Percentiles rank a stretch among this genome's conserved stretches.
Evolutionary conservation across 2,329 filamentous ascomycete genomes (phyloP).

Genomic region (Geosmithia morbida): DNA sequence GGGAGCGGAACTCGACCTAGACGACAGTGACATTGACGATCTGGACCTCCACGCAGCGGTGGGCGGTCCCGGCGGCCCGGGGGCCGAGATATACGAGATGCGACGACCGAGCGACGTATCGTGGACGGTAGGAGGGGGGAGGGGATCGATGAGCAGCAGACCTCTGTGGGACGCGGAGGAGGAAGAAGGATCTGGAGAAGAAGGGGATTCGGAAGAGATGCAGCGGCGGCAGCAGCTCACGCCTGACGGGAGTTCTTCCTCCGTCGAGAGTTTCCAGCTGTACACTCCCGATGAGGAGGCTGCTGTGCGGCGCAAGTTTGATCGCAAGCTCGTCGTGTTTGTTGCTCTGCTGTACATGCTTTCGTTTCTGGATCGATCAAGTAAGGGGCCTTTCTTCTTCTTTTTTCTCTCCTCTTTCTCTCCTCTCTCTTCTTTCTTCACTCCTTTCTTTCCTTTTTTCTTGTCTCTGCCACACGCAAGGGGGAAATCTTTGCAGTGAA

Average conservation of each 20-base stretch:
- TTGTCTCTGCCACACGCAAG: too few relatives aligned
- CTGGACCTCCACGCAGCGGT: slow-evolving; percentile 6
- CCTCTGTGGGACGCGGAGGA: not conserved
- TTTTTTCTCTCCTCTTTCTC: slow-evolving; percentile 4
- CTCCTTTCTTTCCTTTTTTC: too few relatives aligned
- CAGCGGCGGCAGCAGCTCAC: not conserved
- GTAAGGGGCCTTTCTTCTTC: too few relatives aligned
- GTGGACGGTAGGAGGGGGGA: not conserved
- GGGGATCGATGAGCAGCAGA: not conserved
- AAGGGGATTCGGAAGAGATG: slow-evolving; percentile 3
- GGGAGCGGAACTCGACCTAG: slow-evolving; percentile 19
- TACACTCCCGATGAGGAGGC: slow-evolving; percentile 56
- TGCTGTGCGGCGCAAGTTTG: slow-evolving; percentile 59
- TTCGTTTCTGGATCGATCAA: slow-evolving; percentile 75
- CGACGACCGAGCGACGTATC: not conserved
- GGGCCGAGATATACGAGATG: slow-evolving; percentile 2
- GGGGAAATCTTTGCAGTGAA: too few relatives aligned
- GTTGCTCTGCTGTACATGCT: slow-evolving; percentile 73
- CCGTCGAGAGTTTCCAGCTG: slow-evolving; percentile 20
- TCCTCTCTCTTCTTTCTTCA: not conserved
- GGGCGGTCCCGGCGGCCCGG: not conserved
- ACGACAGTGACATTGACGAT: slow-evolving; percentile 16
- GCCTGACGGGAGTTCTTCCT: slow-evolving; percentile 7
- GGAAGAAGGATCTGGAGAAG: slow-evolving; percentile 4
- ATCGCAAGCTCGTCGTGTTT: slow-evolving; percentile 64